These are phyloP conservation scores for Aspergillus ustus DNA, from an alignment of 2,329 filamentous ascomycete genomes.

Conservation along the genomic window DNA sequence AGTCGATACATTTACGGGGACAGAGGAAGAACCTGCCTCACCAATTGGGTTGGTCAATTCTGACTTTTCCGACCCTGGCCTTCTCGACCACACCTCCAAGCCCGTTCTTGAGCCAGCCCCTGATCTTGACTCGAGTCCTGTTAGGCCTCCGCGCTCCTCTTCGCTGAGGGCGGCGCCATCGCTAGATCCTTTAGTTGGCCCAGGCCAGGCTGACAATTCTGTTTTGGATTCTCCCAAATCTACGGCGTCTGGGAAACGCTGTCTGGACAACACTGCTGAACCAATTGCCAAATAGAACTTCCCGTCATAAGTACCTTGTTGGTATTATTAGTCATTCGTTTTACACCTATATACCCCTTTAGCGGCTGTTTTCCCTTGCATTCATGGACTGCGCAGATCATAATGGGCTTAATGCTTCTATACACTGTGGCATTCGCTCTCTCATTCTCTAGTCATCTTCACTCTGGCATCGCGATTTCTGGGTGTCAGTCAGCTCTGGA, in stretches of 20 bases:
- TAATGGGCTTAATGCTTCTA: constrained; percentile 7
- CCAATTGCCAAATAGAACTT: constrained; percentile 14
- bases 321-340: constrained; percentile 15
- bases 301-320: constrained; percentile 10
- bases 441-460: constrained; percentile 12
- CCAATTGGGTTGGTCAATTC: constrained; percentile 26
- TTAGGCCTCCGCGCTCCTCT: constrained; percentile 45
- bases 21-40: constrained; percentile 34
- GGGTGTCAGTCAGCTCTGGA: constrained; percentile 6
- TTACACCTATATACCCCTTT: constrained; percentile 24
- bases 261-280: not conserved
- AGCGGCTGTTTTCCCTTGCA: constrained; percentile 22
- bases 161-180: constrained; percentile 34
- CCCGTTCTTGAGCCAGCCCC: constrained; percentile 37
- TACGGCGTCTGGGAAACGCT: constrained; percentile 18
- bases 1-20: constrained; percentile 45
- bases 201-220: constrained; percentile 8
- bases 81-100: constrained; percentile 26
- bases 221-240: constrained; percentile 21
- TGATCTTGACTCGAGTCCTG: constrained; percentile 36
- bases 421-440: not conserved
- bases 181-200: constrained; percentile 21
- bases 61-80: constrained; percentile 20
- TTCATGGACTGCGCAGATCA: constrained; percentile 19
- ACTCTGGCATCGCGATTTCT: not conserved